Base-by-base conservation (phyloP, 129 eudicot species). In the Daucus carota region DNA sequence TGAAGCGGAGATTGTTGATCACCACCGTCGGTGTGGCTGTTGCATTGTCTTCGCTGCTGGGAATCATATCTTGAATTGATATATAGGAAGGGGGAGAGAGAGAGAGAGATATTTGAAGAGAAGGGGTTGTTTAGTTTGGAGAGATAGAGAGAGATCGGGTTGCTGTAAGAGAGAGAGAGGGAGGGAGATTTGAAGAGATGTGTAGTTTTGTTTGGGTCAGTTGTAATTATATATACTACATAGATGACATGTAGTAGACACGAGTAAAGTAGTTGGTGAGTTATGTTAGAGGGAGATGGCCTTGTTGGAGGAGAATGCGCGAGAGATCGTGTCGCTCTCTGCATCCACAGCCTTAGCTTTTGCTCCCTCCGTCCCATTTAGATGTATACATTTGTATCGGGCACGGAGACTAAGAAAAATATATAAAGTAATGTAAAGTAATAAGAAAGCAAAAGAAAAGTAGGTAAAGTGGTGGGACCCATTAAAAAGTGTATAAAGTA, bases 1-100 rank as follows among this genome's bases (percentile, higher is more conserved):
- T 94, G 93, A 94, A 94, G 52, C 78, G 84, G 70, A 94, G 90
- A 32, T 87, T 84, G 80, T 87, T 89, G 85, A 94, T 89, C 67
- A 83, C 96, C 70, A 94, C 89, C 77, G 82, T 85, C 50, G 98
- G 86, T 3, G 80, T 66, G 36, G 80, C 22, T 40, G 31, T 34
- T 17, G 45, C 73, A 22, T 41, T 65, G 66, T 54, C 73, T 73
- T 70, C 73, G 74, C 84, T 57, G 32, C 4, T 57, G 6, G 65
- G 65, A 57, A n/a, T 57, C 65, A 57, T 57, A 13, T 57, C 16
- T 57, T 40, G 7, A 63, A 6, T 1, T 6, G 6, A 40, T 40
- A 40, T 40, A 40, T 40, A 3, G 5, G 4, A 7, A 17, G 57
- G 15, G 57, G 15, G 57, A 17, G n/a, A 5, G 52, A 15, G 52